Evolutionary conservation across 805 yeast species (phyloP), one percentile per base, ranked within the genome.

Genomic region (Ogataea trehaloabstinens): DNA sequence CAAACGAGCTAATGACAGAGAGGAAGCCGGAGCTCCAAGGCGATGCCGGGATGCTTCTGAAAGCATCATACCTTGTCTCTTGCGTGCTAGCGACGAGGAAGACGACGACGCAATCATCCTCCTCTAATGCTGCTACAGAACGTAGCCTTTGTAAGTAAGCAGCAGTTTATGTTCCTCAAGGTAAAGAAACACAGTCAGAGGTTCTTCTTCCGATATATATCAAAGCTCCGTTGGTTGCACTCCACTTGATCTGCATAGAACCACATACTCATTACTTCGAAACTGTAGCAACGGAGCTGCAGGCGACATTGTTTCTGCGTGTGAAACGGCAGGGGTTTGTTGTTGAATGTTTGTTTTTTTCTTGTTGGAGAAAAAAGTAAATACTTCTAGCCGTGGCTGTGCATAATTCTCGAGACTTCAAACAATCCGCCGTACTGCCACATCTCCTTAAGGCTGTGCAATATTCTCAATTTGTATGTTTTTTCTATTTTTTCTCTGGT

Each of bases 61-160:
- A 15, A 49, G 37, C 10, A 49, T 45, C 38, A 49, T 36, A 30
- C 53, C 53, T 33, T 49, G 53, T 34, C 53, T 36, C 32, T 49
- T 49, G 31, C 37, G 46, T 24, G 46, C 31, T 21, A 46, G 34
- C 12, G 48, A 34, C 27, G 41, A 34, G 42, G 39, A 22, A 8
- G 25, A 22, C 12, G 25, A 22, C 25, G 25, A 8, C 12, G 12
- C 25, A 22, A 22, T 22, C 25, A 22, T 22, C 11, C n/a, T n/a
- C n/a, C n/a, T n/a, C n/a, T n/a, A n/a, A n/a, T n/a, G n/a, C n/a
- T n/a, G n/a, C n/a, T 24, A 24, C 12, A 12, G 12, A 24, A 24
- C 27, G 12, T 12, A 24, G 12, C 27, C n/a, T n/a, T n/a, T 24
- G 12, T 10, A n/a, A n/a, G n/a, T n/a, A n/a, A n/a, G n/a, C n/a